Base-by-base conservation (phyloP, 768 basidiomycete species). In the Gelatoporia subvermispora region DNA sequence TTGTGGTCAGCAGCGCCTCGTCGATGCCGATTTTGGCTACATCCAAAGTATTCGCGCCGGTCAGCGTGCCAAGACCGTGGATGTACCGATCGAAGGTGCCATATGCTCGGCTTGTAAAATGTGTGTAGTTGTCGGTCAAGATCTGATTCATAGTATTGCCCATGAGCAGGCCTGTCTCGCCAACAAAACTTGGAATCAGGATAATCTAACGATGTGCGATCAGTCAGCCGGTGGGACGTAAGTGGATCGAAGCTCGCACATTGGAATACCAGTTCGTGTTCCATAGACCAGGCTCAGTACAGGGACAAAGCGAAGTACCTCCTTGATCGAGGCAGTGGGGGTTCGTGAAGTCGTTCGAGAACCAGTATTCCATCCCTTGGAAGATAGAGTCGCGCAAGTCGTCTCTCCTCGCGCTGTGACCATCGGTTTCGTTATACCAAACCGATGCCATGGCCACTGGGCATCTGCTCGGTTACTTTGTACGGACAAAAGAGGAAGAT, bases 241-340 rank as follows among this genome's bases (percentile, higher is more conserved):
- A 13, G 13, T 7, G 13, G 7, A 13, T 31, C 28, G 13, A 13
- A 31, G n/a, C 2, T 48, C 73, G 9, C 38, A 79, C 78, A 53
- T 82, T 82, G 4, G 75, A 74, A 54, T 73, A 80, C 83, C 82
- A 84, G 57, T 84, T 84, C 1, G 75, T 74, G 54, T 84, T 85
- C 79, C 81, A 83, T 11, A 65, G 41, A 8, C 57, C 78, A 4
- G 73, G 69, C 8, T 78, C 78, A 10, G 65, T 64, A 53, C 83
- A 86, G 5, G 82, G 80, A 53, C 83, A 85, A 1, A 65, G 53
- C 4, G 63, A 28, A 4, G 70, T 72, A 4, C 82, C 82, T 17
- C 83, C 84, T 1, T 60, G 65, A 55, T 77, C 76, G 23, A 84
- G 59, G 57, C 84, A 86, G 18, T 71, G 72, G 0, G 64, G 47